These are phyloP conservation scores for Blastomyces silverae DNA, from an alignment of 2,329 filamentous ascomycete species.

Conservation along the genomic window DNA sequence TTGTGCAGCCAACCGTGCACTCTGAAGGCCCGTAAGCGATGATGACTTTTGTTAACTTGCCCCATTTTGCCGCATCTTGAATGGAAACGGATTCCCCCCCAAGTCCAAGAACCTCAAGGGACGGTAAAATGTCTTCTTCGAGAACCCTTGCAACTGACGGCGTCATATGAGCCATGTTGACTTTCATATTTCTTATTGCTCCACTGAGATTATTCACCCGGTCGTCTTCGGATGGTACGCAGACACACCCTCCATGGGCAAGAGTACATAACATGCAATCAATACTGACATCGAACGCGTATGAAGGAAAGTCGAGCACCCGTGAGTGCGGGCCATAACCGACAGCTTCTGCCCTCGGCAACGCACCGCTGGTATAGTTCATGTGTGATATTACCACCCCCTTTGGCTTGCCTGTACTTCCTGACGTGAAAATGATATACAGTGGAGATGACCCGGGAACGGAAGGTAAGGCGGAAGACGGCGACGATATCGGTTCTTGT, in stretches of 20 bases:
- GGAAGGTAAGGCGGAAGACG: slow-evolving; percentile 10
- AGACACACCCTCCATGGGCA: slow-evolving; percentile 53
- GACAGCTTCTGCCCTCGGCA: slow-evolving; percentile 48
- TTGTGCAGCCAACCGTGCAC: slow-evolving; percentile 38
- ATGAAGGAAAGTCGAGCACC: slow-evolving; percentile 55
- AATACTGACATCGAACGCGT: slow-evolving; percentile 49
- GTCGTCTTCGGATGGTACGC: slow-evolving; percentile 49
- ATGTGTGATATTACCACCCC: slow-evolving; percentile 58
- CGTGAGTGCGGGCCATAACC: slow-evolving; percentile 47
- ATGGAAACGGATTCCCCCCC: slow-evolving; percentile 43
- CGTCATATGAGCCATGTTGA: slow-evolving; percentile 54
- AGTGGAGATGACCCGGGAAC: slow-evolving; percentile 28
- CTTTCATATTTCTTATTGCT: slow-evolving; percentile 46
- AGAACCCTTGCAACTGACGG: slow-evolving; percentile 50
- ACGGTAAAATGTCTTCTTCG: slow-evolving; percentile 38
- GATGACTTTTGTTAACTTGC: slow-evolving; percentile 38
- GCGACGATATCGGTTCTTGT: not conserved
- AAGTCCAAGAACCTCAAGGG: slow-evolving; percentile 38
- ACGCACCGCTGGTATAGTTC: slow-evolving; percentile 52
- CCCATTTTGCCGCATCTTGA: slow-evolving; percentile 39
- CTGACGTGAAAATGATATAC: slow-evolving; percentile 56
- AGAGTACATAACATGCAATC: slow-evolving; percentile 52
- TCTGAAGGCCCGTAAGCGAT: slow-evolving; percentile 43
- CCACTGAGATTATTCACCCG: slow-evolving; percentile 45
- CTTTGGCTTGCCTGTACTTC: slow-evolving; percentile 50